Base-by-base conservation (phyloP, 1,284 basidiomycete genomes). In the Moesziomyces sp. region DNA sequence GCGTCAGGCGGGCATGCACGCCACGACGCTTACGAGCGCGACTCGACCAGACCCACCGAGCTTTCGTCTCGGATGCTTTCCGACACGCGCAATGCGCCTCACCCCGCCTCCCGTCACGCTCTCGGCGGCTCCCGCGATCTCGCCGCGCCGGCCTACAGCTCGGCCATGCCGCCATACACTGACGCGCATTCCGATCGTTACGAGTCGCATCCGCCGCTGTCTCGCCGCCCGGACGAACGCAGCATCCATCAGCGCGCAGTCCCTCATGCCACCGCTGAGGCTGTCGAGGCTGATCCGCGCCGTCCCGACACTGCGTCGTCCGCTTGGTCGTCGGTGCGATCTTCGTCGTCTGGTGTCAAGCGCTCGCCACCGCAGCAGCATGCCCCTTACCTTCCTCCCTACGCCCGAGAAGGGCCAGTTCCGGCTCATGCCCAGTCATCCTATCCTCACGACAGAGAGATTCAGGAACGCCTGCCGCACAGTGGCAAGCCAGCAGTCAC, bases 141-240 rank as follows among this genome's bases (percentile, higher is more conserved):
- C 38, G 28, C 35, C 18, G 11, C 51, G 13, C 61, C 43, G 18
- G 19, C 24, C n/a, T 47, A 23, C 23, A 35, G 34, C 11, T 26
- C 49, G 5, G 40, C 55, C 35, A 8, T 44, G 26, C 24, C 34
- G 18, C 21, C 46, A 3, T 51, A 42, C 24, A 18, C 35, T 19
- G 21, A 45, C 21, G 21, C 52, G 10, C 62, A 52, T 6, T 13
- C 21, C 16, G 48, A 55, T 7, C 57, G 42, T 13, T 55, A 24
- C 28, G 34, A 49, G 0, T 21, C 4, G 18, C 55, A 49, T 24
- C 24, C 52, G 4, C 19, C 14, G 14, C 30, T 48, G 13, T 18
- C 43, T 19, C 61, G 45, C 10, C 61, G 40, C 13, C 49, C 30
- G 2, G 48, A 44, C 4, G 52, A 59, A 13, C 24, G 16, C 38